A percentile compares a stretch with the other conserved stretches of the same genome.
phyloP scores from a whole-genome alignment of 2,329 filamentous ascomycete genomes.

The Botrytis elliptica region DNA sequence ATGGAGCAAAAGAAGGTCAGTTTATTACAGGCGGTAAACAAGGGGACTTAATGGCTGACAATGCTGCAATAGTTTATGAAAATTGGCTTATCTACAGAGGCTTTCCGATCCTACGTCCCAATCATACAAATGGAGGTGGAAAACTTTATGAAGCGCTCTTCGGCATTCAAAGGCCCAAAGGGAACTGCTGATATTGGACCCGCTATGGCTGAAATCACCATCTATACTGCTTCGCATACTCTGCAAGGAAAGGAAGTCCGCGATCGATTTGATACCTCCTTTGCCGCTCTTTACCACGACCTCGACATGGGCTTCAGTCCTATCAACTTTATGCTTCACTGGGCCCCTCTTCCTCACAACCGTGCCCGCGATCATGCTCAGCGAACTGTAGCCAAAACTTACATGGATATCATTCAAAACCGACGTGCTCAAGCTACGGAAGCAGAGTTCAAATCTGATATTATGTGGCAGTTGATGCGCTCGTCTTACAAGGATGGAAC shows the following conservation, averaged over 20 bases:
- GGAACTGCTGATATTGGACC: slow-evolving; percentile 72
- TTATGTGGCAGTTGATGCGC: slow-evolving; percentile 89
- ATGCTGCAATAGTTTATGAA: slow-evolving; percentile 66
- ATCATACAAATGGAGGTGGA: slow-evolving; percentile 75
- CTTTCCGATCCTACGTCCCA: slow-evolving; percentile 72
- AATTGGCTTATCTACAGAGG: slow-evolving; percentile 71
- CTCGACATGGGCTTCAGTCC: slow-evolving; percentile 87
- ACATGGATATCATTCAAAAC: slow-evolving; percentile 77
- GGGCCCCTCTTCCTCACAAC: slow-evolving; percentile 87
- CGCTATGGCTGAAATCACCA: slow-evolving; percentile 81
- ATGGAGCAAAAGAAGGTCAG: slow-evolving; percentile 94
- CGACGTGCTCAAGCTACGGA: slow-evolving; percentile 52
- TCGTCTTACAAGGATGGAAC: slow-evolving; percentile 81
- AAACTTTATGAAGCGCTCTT: slow-evolving; percentile 67
- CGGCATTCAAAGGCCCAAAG: slow-evolving; percentile 64
- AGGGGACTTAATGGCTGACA: slow-evolving; percentile 27
- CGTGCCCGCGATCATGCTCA: slow-evolving; percentile 77
- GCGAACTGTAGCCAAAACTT: slow-evolving; percentile 75
- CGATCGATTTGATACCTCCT: slow-evolving; percentile 73
- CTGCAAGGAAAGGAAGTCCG: slow-evolving; percentile 84
- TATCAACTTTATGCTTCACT: slow-evolving; percentile 87
- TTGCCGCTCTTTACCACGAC: slow-evolving; percentile 82
- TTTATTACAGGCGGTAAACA: not conserved
- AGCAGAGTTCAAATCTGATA: slow-evolving; percentile 64
- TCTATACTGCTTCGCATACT: slow-evolving; percentile 83